Evolutionary conservation across 2,329 filamentous ascomycete species (phyloP).

Genomic region (Claviceps fusiformis): DNA sequence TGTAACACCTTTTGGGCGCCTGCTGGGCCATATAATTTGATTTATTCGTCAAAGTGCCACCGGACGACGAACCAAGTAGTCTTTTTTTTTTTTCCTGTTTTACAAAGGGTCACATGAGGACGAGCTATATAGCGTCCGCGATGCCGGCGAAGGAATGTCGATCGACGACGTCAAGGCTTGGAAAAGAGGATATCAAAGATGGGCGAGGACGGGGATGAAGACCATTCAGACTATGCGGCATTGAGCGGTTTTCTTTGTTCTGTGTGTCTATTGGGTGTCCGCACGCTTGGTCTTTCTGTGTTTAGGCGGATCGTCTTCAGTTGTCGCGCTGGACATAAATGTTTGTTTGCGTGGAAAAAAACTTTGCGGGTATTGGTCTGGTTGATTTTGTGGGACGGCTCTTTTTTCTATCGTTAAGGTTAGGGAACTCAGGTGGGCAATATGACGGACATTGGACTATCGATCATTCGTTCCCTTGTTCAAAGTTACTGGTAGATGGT

Average conservation of each 20-base stretch:
- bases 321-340: conserved; percentile 3
- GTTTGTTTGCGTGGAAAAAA: conserved; percentile 1
- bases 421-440: neutral
- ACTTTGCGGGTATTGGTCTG: neutral
- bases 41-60: neutral
- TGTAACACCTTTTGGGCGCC: neutral
- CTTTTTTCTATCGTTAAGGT: neutral
- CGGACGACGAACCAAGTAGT: neutral
- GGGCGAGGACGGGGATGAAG: neutral
- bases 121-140: neutral
- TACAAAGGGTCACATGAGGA: neutral
- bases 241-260: neutral
- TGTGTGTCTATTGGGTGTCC: conserved; percentile 1
- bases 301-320: neutral
- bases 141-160: neutral
- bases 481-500: neutral
- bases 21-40: neutral
- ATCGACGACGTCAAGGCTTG: neutral
- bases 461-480: neutral
- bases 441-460: neutral
- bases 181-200: neutral
- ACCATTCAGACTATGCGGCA: neutral
- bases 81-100: neutral
- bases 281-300: neutral
- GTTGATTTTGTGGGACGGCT: neutral